Percentiles rank a stretch among this genome's conserved stretches.
Evolutionary conservation across 495 filamentous ascomycete genomes (phyloP).

Genomic region (Halenospora varia): DNA sequence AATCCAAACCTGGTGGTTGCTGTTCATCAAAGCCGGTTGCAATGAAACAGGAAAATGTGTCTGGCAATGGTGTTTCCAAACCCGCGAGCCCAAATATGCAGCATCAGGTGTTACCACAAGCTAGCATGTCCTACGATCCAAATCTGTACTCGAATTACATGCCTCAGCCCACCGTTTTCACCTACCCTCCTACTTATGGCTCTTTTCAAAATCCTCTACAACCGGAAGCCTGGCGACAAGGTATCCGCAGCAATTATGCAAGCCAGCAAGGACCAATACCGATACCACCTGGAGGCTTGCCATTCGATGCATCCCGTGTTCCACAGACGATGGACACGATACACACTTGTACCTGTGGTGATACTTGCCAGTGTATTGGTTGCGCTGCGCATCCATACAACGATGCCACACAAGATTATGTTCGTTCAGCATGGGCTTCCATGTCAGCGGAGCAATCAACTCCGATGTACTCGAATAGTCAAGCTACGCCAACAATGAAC

Average conservation of each 20-base stretch:
- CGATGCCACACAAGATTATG: conserved; percentile 60
- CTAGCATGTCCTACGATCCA: conserved; percentile 13
- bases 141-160: conserved; percentile 14
- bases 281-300: conserved; percentile 1
- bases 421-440: conserved; percentile 34
- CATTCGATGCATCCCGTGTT: conserved; percentile 17
- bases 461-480: conserved; percentile 17
- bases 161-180: conserved; percentile 21
- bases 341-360: conserved; percentile 54
- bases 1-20: conserved; percentile 12
- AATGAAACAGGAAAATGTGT: conserved; percentile 12
- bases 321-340: conserved; percentile 12
- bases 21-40: conserved; percentile 15
- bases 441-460: conserved; percentile 17
- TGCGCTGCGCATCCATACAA: conserved; percentile 73
- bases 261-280: conserved; percentile 1
- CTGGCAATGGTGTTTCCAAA: conserved; percentile 6
- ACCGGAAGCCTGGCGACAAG: conserved; percentile 35
- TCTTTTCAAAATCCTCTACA: conserved; percentile 38
- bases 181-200: conserved; percentile 34
- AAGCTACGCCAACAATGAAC: not conserved
- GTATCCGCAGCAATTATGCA: conserved; percentile 19
- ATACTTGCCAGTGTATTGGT: conserved; percentile 63
- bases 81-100: conserved; percentile 2
- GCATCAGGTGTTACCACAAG: conserved; percentile 17